phyloP scores from a whole-genome alignment of 176 grass and related monocot species.

The Miscanthus lutarioriparius region DNA sequence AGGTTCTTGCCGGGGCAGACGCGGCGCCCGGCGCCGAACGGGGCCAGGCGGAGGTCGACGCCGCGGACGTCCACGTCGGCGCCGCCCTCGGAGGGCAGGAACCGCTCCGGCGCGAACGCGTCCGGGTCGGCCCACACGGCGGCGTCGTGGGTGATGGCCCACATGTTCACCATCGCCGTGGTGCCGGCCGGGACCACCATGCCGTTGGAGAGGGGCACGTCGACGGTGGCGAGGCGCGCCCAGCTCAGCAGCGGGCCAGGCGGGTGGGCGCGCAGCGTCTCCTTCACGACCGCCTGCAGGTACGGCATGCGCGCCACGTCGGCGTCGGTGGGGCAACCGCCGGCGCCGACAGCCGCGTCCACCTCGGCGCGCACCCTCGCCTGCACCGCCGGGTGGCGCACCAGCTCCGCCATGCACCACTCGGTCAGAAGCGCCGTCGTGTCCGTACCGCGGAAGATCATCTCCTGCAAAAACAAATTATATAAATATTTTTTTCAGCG shows the following conservation, averaged over 20 bases:
- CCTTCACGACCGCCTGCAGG: slow-evolving; percentile 79
- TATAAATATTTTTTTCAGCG: too few species aligned
- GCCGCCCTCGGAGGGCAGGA: slow-evolving; percentile 55
- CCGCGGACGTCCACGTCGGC: slow-evolving; percentile 80
- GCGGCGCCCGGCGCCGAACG: slow-evolving; percentile 71
- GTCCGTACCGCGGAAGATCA: too few species aligned
- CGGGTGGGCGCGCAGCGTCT: slow-evolving; percentile 69
- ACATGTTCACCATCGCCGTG: slow-evolving; percentile 92
- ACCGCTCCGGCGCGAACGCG: slow-evolving; percentile 52
- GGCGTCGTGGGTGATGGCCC: slow-evolving; percentile 72
- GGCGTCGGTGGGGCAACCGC: slow-evolving; percentile 32
- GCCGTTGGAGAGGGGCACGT: slow-evolving; percentile 65
- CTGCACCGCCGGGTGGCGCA: too few species aligned
- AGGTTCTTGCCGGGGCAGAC: slow-evolving; percentile 93
- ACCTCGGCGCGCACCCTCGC: too few species aligned
- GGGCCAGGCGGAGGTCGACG: slow-evolving; percentile 71
- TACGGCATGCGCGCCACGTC: slow-evolving; percentile 63
- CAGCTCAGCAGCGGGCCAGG: slow-evolving; percentile 78
- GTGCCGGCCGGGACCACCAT: slow-evolving; percentile 76
- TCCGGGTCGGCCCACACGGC: slow-evolving; percentile 53
- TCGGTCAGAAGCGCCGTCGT: too few species aligned
- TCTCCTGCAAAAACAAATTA: too few species aligned
- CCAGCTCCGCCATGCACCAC: too few species aligned
- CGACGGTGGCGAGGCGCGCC: slow-evolving; percentile 73
- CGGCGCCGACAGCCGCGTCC: background rate